Conservation (phyloP, 768 basidiomycete species). For the Dendrothele bispora region DNA sequence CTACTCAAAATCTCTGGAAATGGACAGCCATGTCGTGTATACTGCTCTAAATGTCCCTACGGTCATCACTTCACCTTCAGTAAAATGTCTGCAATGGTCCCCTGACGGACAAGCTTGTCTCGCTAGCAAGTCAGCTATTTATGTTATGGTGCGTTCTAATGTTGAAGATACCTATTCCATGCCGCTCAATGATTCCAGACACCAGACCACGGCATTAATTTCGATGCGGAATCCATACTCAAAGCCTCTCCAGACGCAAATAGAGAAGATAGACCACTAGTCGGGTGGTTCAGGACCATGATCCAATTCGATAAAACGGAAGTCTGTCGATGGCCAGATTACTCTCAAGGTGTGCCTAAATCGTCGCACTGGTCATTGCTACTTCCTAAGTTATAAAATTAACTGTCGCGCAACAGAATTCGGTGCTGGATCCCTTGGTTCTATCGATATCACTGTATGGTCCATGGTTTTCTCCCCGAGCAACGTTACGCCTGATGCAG, state of each 20-base stretch:
- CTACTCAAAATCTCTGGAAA: too few species aligned
- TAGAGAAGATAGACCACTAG: slow-evolving; percentile 30
- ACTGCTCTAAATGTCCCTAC: slow-evolving; percentile 60
- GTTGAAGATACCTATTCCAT: slow-evolving; percentile 1
- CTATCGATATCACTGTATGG: slow-evolving; percentile 64
- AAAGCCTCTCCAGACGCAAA: slow-evolving; percentile 36
- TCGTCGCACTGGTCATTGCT: not conserved
- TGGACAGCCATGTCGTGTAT: slow-evolving; percentile 31
- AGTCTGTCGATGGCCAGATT: slow-evolving; percentile 45
- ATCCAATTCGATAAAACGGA: slow-evolving; percentile 55
- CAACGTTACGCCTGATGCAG: slow-evolving; percentile 54
- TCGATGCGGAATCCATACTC: slow-evolving; percentile 54
- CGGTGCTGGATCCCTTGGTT: slow-evolving; percentile 68
- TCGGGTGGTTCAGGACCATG: slow-evolving; percentile 76
- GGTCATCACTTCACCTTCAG: slow-evolving; percentile 58
- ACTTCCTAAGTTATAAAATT: not conserved
- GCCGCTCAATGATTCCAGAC: slow-evolving; percentile 44
- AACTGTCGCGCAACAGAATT: slow-evolving; percentile 46
- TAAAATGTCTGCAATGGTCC: slow-evolving; percentile 68
- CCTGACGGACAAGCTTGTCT: slow-evolving; percentile 72
- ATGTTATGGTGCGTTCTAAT: slow-evolving; percentile 55
- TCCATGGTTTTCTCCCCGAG: slow-evolving; percentile 69
- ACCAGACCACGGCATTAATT: slow-evolving; percentile 71
- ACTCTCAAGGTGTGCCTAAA: slow-evolving; percentile 41
- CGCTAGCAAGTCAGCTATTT: slow-evolving; percentile 62